A percentile compares a stretch with the other conserved stretches of the same genome.
Evolutionary conservation across 1,139 yeast genomes (phyloP).

Genomic region (Saccharomyces hybrid): DNA sequence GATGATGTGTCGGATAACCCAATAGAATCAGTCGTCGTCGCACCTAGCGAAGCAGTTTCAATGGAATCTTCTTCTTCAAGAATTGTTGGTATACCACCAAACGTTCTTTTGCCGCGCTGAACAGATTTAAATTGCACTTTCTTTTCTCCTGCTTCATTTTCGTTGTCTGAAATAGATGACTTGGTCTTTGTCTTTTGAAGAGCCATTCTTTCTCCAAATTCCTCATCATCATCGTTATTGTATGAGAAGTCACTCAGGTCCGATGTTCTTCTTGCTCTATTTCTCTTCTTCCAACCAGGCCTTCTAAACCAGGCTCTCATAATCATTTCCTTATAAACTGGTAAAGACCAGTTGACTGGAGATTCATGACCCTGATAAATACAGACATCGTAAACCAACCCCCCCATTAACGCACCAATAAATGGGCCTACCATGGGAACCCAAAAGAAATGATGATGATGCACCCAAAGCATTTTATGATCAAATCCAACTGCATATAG

Average conservation of each 20-base stretch:
- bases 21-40: slow-evolving; percentile 14
- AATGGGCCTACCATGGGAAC: slow-evolving; percentile 42
- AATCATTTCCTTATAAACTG: slow-evolving; percentile 22
- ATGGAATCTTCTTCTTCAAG: slow-evolving; percentile 22
- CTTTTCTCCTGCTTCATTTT: slow-evolving; percentile 20
- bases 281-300: slow-evolving; percentile 26
- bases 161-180: slow-evolving; percentile 7
- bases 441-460: slow-evolving; percentile 42
- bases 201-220: slow-evolving; percentile 1
- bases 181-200: slow-evolving; percentile 15
- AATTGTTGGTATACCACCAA: slow-evolving; percentile 28
- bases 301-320: slow-evolving; percentile 25
- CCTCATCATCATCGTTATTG: slow-evolving; percentile 15
- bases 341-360: slow-evolving; percentile 38
- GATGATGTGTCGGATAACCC: slow-evolving; percentile 15
- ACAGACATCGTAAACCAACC: slow-evolving; percentile 39
- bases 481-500: slow-evolving; percentile 40
- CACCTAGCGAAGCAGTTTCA: slow-evolving; percentile 20
- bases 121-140: slow-evolving; percentile 22
- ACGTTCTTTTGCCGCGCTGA: slow-evolving; percentile 18
- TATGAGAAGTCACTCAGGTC: slow-evolving; percentile 27
- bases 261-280: slow-evolving; percentile 21
- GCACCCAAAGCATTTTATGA: slow-evolving; percentile 33
- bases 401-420: slow-evolving; percentile 40
- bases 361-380: slow-evolving; percentile 44